phyloP scores from a whole-genome alignment of 2,329 filamentous ascomycete genomes.

The Aspergillus costaricaensis region DNA sequence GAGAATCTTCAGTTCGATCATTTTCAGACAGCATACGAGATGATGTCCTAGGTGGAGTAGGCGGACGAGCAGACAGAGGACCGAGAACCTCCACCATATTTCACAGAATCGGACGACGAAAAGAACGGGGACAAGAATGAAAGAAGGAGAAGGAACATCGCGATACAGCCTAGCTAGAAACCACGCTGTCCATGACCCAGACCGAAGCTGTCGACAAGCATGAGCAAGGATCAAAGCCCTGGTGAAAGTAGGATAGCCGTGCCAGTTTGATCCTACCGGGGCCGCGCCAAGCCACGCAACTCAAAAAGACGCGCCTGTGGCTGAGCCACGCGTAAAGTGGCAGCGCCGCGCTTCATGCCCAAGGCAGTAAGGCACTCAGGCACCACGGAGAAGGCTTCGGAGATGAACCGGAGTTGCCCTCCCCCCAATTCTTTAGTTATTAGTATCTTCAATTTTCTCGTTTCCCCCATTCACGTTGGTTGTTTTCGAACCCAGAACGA shows the following conservation, averaged over 20 bases:
- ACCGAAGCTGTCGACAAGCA: slow-evolving; percentile 9
- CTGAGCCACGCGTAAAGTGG: slow-evolving; percentile 40
- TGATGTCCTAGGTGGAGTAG: slow-evolving; percentile 55
- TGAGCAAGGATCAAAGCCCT: slow-evolving; percentile 12
- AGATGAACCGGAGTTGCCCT: not conserved
- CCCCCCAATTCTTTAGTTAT: not conserved
- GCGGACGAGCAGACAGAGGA: slow-evolving; percentile 54
- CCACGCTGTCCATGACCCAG: slow-evolving; percentile 24
- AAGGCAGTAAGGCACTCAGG: slow-evolving; percentile 20
- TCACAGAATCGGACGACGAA: slow-evolving; percentile 23
- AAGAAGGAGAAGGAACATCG: slow-evolving; percentile 31
- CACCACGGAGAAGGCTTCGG: not conserved
- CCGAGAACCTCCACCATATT: slow-evolving; percentile 50
- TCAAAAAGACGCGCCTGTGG: slow-evolving; percentile 28
- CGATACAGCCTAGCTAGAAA: slow-evolving; percentile 22
- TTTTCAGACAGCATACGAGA: slow-evolving; percentile 32
- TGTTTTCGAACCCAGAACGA: no score
- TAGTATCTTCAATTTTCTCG: no score
- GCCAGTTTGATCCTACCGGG: slow-evolving; percentile 10
- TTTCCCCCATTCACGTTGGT: no score
- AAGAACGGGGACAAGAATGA: slow-evolving; percentile 19
- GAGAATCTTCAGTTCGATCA: slow-evolving; percentile 43
- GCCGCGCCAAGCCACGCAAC: slow-evolving; percentile 24
- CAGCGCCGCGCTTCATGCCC: slow-evolving; percentile 27
- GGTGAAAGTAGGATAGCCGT: slow-evolving; percentile 9